A percentile compares a stretch with the other conserved stretches of the same genome.
Evolutionary conservation across 192 early-diverging fungal species (phyloP).

Genomic region (Gonapodya prolifera): DNA sequence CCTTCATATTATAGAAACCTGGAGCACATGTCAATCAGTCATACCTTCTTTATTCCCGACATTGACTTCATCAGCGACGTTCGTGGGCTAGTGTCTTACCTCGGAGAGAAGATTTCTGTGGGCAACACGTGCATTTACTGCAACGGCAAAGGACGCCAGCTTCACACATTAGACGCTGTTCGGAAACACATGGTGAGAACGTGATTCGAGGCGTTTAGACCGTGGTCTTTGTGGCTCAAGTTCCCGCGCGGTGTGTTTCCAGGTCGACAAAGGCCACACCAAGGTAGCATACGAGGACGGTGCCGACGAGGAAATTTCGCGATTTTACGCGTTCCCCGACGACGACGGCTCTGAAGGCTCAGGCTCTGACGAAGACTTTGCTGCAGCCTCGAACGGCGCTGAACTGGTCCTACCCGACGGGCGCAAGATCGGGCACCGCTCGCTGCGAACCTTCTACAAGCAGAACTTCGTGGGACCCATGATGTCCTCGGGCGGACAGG

Average conservation of each 20-base stretch:
- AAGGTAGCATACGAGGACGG: constrained; percentile 76
- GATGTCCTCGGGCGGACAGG: constrained; percentile 32
- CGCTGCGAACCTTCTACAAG: constrained; percentile 68
- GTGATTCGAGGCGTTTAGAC: constrained; percentile 4
- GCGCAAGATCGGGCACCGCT: constrained; percentile 63
- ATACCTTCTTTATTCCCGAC: constrained; percentile 96
- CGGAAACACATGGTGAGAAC: constrained; percentile 70
- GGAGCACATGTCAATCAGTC: constrained; percentile 79
- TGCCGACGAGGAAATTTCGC: constrained; percentile 24
- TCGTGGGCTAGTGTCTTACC: constrained; percentile 75
- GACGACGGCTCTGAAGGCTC: constrained; percentile 24
- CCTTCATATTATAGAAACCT: constrained; percentile 35
- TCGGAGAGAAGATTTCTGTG: constrained; percentile 89
- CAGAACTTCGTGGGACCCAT: constrained; percentile 43
- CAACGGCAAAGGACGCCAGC: constrained; percentile 73
- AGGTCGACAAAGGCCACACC: constrained; percentile 86
- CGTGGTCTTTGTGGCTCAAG: neutral
- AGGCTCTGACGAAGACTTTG: constrained; percentile 16
- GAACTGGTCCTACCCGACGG: constrained; percentile 83
- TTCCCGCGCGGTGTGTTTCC: neutral
- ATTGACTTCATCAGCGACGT: constrained; percentile 84
- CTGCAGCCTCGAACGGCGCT: constrained; percentile 54
- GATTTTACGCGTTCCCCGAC: constrained; percentile 24
- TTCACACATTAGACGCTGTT: constrained; percentile 82
- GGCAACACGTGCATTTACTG: constrained; percentile 94